Evolutionary conservation across 345 rosid species (phyloP), one percentile per base, ranked within the genome.

Genomic region (Jatropha curcas): DNA sequence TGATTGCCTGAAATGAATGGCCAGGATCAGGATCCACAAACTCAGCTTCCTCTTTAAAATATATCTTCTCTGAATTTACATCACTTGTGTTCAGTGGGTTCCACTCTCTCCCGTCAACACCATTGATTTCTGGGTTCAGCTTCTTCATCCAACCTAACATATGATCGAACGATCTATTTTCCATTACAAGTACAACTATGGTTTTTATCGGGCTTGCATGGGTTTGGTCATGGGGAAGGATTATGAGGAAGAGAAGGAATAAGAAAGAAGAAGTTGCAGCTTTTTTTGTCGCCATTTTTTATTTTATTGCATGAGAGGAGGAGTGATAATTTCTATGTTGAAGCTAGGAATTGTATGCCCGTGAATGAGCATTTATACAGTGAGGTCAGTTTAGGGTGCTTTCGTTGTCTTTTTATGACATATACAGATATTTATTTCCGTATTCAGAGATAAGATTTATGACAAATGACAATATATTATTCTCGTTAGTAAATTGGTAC

Each of bases 91-190:
- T 84, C 41, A 88, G 24, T 0, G 64, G 87, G 76, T 90, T 92
- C 30, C 81, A 85, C 22, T 92, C 87, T 1, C 90, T 78, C 17
- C 94, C 97, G 65, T 90, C 86, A 0, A 90, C 97, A 1, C 97
- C 97, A 80, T 92, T 76, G 88, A 94, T 94, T 31, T 89, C 86
- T 1, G 95, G 90, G 87, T 92, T 90, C 68, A 90, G 76, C 67
- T 84, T 88, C 83, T 92, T 94, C 98, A 94, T 90, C 98, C 98
- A 92, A 0, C 98, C 98, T 4, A 94, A 82, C 98, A 92, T 94
- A 87, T 92, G 98, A 67, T 94, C 98, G 60, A 94, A 92, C 0
- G 98, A 94, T 60, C 98, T 80, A 75, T 94, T 94, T 71, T 94
- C 98, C 98, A 92, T 94, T 24, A 94, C 97, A 0, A 94, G 66